Base-by-base conservation (phyloP, 176 grass and related monocot species). In the Rhynchospora tenuis region DNA sequence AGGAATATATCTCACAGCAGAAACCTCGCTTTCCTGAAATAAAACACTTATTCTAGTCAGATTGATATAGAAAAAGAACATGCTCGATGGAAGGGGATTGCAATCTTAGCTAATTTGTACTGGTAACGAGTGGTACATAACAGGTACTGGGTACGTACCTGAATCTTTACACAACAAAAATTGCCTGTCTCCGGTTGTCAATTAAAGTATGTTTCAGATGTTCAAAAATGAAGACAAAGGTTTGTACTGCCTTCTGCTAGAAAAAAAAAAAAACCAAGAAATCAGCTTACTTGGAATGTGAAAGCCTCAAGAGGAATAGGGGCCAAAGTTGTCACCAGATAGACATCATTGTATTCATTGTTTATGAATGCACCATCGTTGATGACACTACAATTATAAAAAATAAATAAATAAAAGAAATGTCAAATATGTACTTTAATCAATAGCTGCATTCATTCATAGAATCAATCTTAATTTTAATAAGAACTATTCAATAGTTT, bases 321-420 rank as follows among this genome's bases (percentile, higher is more conserved):
- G 83, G 60, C 62, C 88, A 93, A 85, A 84, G 86, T 98, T 85
- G 92, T 94, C 78, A 98, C 89, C 73, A 98, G 92, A 88, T 98
- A 98, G 31, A 94, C 92, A 93, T 98, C 95, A 80, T 82, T 87
- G 78, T 93, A 91, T 86, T 98, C 95, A 50, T 98, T 98, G 86
- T 98, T 91, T 8, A 81, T 93, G 78, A 72, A 98, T 29, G 62
- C 85, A 23, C 95, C 89, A 80, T 94, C 84, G 55, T 92, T 94
- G 79, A 89, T 89, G 84, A 94, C 82, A 82, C 95, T 98, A 81
- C 86, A 93, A 19, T 57, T 73, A 88, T 81, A 23, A 83, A 87
- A 60, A 57, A 77, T 65, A 47, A 57, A 77, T 65, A 47, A 46
- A 59, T 58, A 81, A 42, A 1, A 80, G 14, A 44, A 58, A 61